Percentiles rank a stretch among this genome's conserved stretches.
phyloP scores from a whole-genome alignment of 163 green algal genomes.

The Scenedesmus sp. region DNA sequence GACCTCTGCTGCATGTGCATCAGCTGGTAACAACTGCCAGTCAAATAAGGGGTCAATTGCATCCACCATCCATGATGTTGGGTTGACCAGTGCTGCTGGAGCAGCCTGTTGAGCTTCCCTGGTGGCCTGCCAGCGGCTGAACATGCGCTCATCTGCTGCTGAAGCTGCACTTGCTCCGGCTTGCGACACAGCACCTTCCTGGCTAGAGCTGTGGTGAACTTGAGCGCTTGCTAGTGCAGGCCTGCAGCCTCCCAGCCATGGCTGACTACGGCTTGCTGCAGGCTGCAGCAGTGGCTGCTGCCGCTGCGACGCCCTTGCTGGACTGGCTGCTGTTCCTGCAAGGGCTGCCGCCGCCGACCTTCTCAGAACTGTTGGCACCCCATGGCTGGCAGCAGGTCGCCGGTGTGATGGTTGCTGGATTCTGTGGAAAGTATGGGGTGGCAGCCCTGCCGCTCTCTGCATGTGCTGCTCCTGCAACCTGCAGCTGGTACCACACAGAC shows the following conservation, averaged over 20 bases:
- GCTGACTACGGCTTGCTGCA: neutral
- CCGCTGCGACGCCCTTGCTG: neutral
- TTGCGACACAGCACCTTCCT: neutral
- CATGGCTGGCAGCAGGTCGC: neutral
- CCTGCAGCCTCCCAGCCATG: neutral
- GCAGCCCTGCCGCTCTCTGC: neutral
- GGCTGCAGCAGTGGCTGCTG: neutral
- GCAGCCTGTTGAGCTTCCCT: neutral
- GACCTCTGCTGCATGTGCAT: neutral
- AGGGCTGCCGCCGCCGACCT: neutral
- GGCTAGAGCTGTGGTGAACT: neutral
- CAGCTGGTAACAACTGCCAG: neutral
- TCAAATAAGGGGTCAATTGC: neutral
- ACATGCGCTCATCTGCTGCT: neutral
- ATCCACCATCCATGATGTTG: neutral
- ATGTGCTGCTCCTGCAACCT: neutral
- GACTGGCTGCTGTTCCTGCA: neutral
- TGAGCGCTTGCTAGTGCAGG: neutral
- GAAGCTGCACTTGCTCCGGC: neutral
- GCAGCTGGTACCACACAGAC: neutral
- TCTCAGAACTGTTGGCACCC: neutral
- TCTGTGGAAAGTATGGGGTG: neutral
- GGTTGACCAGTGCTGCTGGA: neutral
- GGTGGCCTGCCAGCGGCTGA: constrained; percentile 2
- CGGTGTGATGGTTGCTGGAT: neutral